Evolutionary conservation across 352 stramenopile genomes (phyloP), one percentile per base, ranked within the genome.

Genomic region (Phytophthora sp.): DNA sequence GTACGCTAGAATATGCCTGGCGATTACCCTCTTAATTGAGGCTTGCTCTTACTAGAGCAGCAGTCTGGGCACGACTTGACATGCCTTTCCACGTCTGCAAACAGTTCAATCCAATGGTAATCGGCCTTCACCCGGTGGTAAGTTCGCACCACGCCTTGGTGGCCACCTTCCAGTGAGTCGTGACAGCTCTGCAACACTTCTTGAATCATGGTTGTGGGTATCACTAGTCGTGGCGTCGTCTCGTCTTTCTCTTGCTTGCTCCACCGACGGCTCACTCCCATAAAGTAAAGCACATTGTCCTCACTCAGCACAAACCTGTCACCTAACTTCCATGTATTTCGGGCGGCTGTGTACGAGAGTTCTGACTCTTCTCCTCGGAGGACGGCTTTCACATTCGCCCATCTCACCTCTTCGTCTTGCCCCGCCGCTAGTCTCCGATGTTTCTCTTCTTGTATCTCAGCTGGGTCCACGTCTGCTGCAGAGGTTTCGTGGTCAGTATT

Each of bases 161-260:
- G 38, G 7, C 37, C 52, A 13, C 38, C 52, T 27, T 60, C 52
- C 26, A 43, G 5, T 6, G 37, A 49, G 17, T 58, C 50, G 15
- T 58, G 50, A 5, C 50, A 58, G 32, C 18, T 58, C 24, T 58
- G 50, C n/a, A 49, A 39, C 7, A 58, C 17, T 9, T 58, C 50
- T 27, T 58, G 35, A n/a, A 55, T 31, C 31, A 55, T 55, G 10
- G 21, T 34, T 43, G 32, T 17, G 3, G 48, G 48, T 24, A 44
- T 32, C 15, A 55, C 48, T 23, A 55, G 13, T 1, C 32, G 32
- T n/a, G n/a, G n/a, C n/a, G n/a, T n/a, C n/a, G n/a, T n/a, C n/a
- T n/a, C n/a, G n/a, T n/a, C n/a, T n/a, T n/a, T n/a, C n/a, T n/a
- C n/a, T n/a, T n/a, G n/a, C n/a, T n/a, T n/a, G n/a, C 30, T 13